Conservation (phyloP, 2,329 filamentous ascomycete genomes). For the Dactylellina drechsleri region DNA sequence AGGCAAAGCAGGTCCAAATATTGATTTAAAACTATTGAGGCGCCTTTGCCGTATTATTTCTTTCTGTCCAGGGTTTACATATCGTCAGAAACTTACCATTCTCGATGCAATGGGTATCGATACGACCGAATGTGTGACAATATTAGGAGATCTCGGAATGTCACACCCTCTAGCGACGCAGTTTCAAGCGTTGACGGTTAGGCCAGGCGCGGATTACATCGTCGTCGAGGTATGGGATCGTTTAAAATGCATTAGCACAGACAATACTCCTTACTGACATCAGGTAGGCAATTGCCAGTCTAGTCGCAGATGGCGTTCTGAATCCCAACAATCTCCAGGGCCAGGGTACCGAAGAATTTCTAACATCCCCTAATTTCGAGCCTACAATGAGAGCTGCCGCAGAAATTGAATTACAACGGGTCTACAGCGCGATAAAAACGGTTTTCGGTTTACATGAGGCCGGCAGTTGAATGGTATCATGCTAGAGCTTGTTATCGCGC, state of each 20-base stretch:
- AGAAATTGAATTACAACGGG: conserved; percentile 36
- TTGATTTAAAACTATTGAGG: conserved; percentile 68
- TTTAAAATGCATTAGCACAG: neutral
- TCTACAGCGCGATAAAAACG: conserved; percentile 33
- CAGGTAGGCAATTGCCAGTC: conserved; percentile 42
- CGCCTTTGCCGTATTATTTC: conserved; percentile 68
- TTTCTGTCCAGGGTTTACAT: conserved; percentile 71
- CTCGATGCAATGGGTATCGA: conserved; percentile 52
- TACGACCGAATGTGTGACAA: conserved; percentile 45
- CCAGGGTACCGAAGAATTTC: neutral
- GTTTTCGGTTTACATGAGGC: conserved; percentile 7
- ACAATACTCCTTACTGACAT: neutral
- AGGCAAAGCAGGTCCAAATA: conserved; percentile 62
- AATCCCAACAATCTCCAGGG: neutral
- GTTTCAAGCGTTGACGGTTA: conserved; percentile 50
- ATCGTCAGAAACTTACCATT: conserved; percentile 66
- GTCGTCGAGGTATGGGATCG: conserved; percentile 40
- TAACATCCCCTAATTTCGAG: conserved; percentile 4
- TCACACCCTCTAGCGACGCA: conserved; percentile 52
- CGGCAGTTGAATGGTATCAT: too few species aligned
- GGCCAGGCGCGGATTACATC: conserved; percentile 47
- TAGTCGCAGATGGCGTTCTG: conserved; percentile 37
- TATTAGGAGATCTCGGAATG: conserved; percentile 49
- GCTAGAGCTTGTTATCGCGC: neutral
- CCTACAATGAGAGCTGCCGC: conserved; percentile 46